Conservation (phyloP, 768 basidiomycete genomes). For the Heimioporus sp. region DNA sequence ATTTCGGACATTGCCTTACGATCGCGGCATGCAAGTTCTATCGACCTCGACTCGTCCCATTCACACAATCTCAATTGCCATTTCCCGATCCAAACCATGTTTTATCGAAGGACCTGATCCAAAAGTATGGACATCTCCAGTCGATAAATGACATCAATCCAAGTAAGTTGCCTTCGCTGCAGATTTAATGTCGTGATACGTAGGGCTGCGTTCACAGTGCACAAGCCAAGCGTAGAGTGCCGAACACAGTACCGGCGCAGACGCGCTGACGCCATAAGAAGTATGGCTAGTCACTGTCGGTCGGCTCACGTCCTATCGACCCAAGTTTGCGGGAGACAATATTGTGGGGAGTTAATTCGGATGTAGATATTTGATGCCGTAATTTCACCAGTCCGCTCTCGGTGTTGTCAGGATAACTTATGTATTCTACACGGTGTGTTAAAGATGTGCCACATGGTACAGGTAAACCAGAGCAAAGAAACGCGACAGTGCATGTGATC, state of each 20-base stretch:
- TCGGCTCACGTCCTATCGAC: too few species aligned
- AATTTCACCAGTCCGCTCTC: too few species aligned
- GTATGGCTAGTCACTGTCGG: too few species aligned
- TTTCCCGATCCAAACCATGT: slow-evolving; percentile 49
- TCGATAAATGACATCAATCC: slow-evolving; percentile 88
- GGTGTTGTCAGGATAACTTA: not conserved
- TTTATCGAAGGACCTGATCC: slow-evolving; percentile 75
- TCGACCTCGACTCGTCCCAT: not conserved
- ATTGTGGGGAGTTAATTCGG: too few species aligned
- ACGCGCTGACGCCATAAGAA: slow-evolving; percentile 57
- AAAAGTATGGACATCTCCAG: slow-evolving; percentile 75
- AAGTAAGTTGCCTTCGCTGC: slow-evolving; percentile 42
- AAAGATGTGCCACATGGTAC: too few species aligned
- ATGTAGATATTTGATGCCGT: too few species aligned
- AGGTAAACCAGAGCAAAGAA: too few species aligned
- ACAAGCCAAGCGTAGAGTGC: slow-evolving; percentile 85
- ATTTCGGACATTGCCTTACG: slow-evolving; percentile 90
- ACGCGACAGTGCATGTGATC: too few species aligned
- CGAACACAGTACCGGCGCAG: slow-evolving; percentile 83
- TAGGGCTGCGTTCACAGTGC: slow-evolving; percentile 82
- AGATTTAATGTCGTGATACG: not conserved
- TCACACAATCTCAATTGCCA: not conserved
- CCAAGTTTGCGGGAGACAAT: too few species aligned
- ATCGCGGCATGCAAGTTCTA: slow-evolving; percentile 61
- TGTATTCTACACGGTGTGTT: too few species aligned